Conservation (phyloP, 371 early-diverging fungal genomes). For the Haplosporangium sp. region DNA sequence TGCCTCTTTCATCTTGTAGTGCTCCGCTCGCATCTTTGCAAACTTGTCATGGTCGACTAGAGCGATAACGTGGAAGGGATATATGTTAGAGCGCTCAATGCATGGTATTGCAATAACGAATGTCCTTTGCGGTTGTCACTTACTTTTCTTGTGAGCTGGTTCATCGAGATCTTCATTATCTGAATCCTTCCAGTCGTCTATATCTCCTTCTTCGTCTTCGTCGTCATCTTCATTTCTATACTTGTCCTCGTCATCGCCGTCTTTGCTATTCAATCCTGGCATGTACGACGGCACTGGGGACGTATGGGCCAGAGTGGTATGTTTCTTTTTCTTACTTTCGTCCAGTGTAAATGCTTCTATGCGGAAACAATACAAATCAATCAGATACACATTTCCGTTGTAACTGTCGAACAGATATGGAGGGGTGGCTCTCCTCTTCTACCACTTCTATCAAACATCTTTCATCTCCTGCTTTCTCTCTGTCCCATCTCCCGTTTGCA, state of each 20-base stretch:
- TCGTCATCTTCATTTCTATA: conserved; percentile 36
- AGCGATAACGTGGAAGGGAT: not conserved
- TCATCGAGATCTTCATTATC: conserved; percentile 26
- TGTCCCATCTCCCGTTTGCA: not conserved
- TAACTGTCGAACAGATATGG: not conserved
- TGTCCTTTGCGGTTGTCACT: not conserved
- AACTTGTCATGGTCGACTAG: conserved; percentile 70
- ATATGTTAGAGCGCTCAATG: not conserved
- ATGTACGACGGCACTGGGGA: conserved; percentile 17
- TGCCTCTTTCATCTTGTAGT: conserved; percentile 86
- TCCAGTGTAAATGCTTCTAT: conserved; percentile 34
- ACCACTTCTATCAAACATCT: not conserved
- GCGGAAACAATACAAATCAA: not conserved
- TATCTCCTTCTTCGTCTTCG: conserved; percentile 53
- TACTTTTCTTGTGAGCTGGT: conserved; percentile 29
- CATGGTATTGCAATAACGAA: not conserved
- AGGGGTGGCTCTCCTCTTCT: too few species aligned
- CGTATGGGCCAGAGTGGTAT: conserved; percentile 20
- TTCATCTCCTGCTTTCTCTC: too few species aligned
- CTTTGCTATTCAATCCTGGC: conserved; percentile 13
- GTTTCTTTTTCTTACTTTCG: conserved; percentile 21
- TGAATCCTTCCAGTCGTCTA: conserved; percentile 32
- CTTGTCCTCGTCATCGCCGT: conserved; percentile 49
- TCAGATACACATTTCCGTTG: too few species aligned
- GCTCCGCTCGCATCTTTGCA: conserved; percentile 77